Evolutionary conservation across 345 rosid genomes (phyloP), one percentile per base, ranked within the genome.

Genomic region (Euphorbia lathyris): DNA sequence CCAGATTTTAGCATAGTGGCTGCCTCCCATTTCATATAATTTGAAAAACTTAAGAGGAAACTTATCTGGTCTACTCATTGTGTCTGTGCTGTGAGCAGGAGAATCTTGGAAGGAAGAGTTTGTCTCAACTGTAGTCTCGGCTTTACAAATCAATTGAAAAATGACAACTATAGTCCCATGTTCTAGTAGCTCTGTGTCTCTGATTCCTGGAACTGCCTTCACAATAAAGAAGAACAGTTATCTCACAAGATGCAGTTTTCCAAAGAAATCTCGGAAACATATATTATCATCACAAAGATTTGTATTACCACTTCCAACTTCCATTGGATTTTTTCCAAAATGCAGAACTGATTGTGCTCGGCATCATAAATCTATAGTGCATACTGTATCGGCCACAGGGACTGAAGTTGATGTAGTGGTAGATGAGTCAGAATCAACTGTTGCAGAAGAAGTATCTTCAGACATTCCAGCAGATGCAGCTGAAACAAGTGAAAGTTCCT

Each of bases 151-250:
- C 70, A 53, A 73, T 58, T 36, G 73, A 82, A 69, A n/a, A 58
- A 92, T 94, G 98, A 86, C 82, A 52, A 85, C 89, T 6, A 74
- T 81, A 17, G 78, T 84, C 58, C 94, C 85, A 42, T 83, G 88
- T 74, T 87, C 95, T 38, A 70, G 81, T 10, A 83, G 77, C 86
- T 88, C 77, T 67, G 43, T 86, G 40, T 78, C 82, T 47, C 89
- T 87, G 59, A 69, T 91, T 77, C 87, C 89, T 1, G 86, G 90
- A 73, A 74, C 79, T 53, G 74, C 85, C 69, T 84, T 82, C 60
- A 70, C 79, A 12, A 68, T 69, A 42, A 81, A 81, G 78, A 84
- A 79, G 78, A 78, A 63, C 64, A 68, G 73, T 67, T 59, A 62
- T 70, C 80, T 80, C 26, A 74, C 83, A 66, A 84, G 79, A 78